Percentiles rank a stretch among this genome's conserved stretches.
These are phyloP conservation scores for Steccherinum ochraceum DNA, from an alignment of 768 basidiomycete species.

Conservation along the genomic window DNA sequence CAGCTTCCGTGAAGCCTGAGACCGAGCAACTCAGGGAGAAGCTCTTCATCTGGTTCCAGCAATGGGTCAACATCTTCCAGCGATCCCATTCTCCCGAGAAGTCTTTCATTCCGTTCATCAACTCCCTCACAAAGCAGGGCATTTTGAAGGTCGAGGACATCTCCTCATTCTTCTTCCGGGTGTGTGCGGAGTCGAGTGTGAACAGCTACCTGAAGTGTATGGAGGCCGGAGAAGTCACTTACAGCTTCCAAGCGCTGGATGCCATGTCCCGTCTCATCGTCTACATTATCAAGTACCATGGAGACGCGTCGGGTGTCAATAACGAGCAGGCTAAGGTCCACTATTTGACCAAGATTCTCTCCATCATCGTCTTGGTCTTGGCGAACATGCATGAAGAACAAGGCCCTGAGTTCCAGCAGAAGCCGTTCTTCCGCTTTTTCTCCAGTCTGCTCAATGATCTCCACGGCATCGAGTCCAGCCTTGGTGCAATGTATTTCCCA, in stretches of 20 bases:
- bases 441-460: conserved; percentile 93
- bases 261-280: conserved; percentile 93
- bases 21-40: conserved; percentile 72
- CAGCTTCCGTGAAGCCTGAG: conserved; percentile 58
- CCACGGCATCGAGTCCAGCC: conserved; percentile 74
- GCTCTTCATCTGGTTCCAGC: conserved; percentile 76
- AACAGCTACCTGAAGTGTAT: conserved; percentile 78
- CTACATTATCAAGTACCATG: conserved; percentile 99
- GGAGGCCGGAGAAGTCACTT: conserved; percentile 63
- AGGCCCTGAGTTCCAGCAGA: conserved; percentile 86
- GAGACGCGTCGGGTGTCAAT: conserved; percentile 88
- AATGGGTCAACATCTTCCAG: conserved; percentile 96
- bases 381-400: conserved; percentile 95
- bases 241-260: conserved; percentile 89
- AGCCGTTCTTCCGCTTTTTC: conserved; percentile 98
- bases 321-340: conserved; percentile 95
- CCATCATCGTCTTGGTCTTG: conserved; percentile 93
- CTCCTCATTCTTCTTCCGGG: conserved; percentile 97
- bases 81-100: conserved; percentile 88
- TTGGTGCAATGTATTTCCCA: conserved; percentile 88
- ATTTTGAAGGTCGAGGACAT: conserved; percentile 94
- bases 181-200: conserved; percentile 92
- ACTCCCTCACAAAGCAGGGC: conserved; percentile 94
- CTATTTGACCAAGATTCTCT: conserved; percentile 94
- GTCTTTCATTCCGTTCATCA: conserved; percentile 93